Conservation (phyloP, 2,329 filamentous ascomycete species). For the Cladosporium oxysporum region DNA sequence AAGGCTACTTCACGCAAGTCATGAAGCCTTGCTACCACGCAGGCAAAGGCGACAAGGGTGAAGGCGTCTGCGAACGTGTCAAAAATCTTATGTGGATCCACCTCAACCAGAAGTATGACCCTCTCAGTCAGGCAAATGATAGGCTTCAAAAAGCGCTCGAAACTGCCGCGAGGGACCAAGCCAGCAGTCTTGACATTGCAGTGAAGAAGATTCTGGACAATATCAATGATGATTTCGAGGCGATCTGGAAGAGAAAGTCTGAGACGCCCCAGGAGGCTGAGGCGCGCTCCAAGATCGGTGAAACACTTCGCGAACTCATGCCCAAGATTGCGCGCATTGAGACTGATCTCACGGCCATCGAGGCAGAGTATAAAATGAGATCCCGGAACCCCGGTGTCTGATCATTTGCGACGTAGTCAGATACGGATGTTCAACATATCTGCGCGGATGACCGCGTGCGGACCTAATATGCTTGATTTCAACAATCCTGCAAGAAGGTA, state of each 20-base stretch:
- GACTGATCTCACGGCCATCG: background rate
- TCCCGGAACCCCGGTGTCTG: too few relatives aligned
- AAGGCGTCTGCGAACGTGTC: background rate
- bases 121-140: background rate
- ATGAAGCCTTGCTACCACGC: conserved; percentile 20
- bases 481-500: background rate
- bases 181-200: background rate
- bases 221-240: background rate
- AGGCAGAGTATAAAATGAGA: background rate
- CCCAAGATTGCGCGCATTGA: background rate
- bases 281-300: background rate
- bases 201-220: background rate
- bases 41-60: conserved; percentile 15
- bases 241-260: background rate
- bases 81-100: background rate
- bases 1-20: conserved; percentile 18
- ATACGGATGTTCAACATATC: background rate
- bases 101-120: background rate
- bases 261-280: background rate
- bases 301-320: background rate
- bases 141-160: background rate
- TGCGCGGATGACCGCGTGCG: background rate
- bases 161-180: accelerated
- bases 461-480: background rate
- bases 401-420: background rate